Evolutionary conservation across 768 basidiomycete species (phyloP).

Genomic region (Tulasnella sp.): DNA sequence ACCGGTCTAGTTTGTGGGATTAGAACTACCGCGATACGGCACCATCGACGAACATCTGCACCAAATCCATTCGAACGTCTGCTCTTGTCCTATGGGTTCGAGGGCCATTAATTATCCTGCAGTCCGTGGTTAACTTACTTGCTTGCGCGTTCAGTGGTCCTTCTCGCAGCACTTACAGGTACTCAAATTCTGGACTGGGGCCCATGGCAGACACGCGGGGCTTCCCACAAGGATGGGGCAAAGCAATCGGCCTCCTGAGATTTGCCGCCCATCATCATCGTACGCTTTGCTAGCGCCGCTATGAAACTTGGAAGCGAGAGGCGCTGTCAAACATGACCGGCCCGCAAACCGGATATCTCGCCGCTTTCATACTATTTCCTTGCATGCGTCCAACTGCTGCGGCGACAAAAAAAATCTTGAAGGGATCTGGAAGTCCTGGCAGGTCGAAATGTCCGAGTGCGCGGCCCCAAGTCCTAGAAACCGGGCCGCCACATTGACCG

Average conservation of each 20-base stretch:
- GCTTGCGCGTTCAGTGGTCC: not conserved
- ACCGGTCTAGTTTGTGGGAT: not conserved
- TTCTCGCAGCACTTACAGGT: not conserved
- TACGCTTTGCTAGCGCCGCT: no score
- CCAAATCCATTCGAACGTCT: slow-evolving; percentile 17
- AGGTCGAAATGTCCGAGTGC: no score
- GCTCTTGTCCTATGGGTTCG: not conserved
- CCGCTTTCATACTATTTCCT: not conserved
- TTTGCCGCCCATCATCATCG: not conserved
- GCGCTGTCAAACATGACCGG: not conserved
- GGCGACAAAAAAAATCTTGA: no score
- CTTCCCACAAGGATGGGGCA: not conserved
- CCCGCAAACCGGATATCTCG: not conserved
- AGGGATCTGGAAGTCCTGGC: not conserved
- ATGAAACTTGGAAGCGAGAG: not conserved
- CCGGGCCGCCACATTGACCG: not conserved
- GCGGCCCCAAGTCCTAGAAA: not conserved
- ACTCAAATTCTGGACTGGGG: not conserved
- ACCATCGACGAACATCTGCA: slow-evolving; percentile 24
- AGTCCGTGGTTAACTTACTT: not conserved
- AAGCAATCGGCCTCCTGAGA: not conserved
- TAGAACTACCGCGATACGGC: slow-evolving; percentile 26
- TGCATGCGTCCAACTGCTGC: not conserved
- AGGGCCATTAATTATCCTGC: no score
- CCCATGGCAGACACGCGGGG: not conserved